Evolutionary conservation across 805 yeast genomes (phyloP).

Genomic region (Barnettozyma californica): DNA sequence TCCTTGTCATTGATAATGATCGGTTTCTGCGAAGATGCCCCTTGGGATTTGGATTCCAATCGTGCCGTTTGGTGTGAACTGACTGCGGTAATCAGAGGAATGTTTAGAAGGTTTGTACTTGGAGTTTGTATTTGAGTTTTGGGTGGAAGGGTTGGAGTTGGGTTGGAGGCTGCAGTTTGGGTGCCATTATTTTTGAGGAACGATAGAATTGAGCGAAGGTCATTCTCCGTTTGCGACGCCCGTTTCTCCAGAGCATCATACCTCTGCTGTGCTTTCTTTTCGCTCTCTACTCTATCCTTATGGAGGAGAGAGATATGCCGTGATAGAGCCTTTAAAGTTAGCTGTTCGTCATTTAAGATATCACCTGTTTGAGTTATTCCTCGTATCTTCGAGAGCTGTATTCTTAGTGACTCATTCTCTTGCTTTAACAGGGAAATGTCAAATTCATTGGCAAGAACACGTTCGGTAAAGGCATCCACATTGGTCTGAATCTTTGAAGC

Average conservation of each 20-base stretch:
- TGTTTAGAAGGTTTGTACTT: not conserved
- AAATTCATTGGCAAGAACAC: constrained; percentile 2
- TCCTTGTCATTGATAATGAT: too few relatives aligned
- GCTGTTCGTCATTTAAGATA: not conserved
- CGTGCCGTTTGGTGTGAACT: not conserved
- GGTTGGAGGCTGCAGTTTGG: not conserved
- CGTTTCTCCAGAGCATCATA: not conserved
- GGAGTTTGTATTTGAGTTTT: not conserved
- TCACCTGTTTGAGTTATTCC: not conserved
- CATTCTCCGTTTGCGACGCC: not conserved
- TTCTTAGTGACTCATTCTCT: not conserved
- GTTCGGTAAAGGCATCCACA: not conserved
- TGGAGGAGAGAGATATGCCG: not conserved
- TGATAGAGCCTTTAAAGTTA: not conserved
- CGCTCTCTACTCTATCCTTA: not conserved
- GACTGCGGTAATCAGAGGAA: not conserved
- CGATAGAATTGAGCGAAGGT: not conserved
- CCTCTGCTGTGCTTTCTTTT: not conserved
- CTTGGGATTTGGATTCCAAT: not conserved
- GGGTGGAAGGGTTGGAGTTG: not conserved
- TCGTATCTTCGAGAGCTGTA: not conserved
- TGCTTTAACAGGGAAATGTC: constrained; percentile 1
- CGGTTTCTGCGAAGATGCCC: not conserved
- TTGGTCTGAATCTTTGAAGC: not conserved
- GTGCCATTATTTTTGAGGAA: not conserved